Evolutionary conservation across 306 rosid species (phyloP), one percentile per base, ranked within the genome.

Genomic region (Dalbergia cultrata): DNA sequence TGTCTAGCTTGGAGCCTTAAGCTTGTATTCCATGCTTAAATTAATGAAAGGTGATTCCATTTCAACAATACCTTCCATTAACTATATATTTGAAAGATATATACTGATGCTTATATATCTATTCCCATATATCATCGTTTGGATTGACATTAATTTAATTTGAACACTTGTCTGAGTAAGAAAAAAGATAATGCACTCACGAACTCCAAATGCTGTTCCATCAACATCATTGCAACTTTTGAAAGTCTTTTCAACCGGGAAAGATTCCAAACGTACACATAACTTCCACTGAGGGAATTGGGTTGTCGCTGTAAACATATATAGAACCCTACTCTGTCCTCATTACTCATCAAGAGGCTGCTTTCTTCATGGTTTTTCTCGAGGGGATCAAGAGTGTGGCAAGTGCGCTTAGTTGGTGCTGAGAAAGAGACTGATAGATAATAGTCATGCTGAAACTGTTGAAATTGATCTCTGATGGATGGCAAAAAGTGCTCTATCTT

Each of bases 201-300:
- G 16, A 66, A 62, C 39, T 79, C 45, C 16, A 31, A 78, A 74
- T 68, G 74, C 19, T 74, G 63, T 26, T 68, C 16, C 57, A 68
- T 84, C 56, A 74, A 68, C 74, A 84, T 84, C 41, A 84, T 84
- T 74, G 73, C 81, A 68, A 84, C 78, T 84, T 84, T 84, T 74
- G 84, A 84, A 79, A 79, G 78, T 79, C 81, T 39, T 79, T 52
- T 79, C 70, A 67, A 60, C 18, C 39, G 33, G 11, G 21, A 61
- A 59, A 83, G 84, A 78, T 74, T 84, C 82, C 78, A 62, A 79
- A 63, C 60, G 60, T 54, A 54, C 79, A 53, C 53, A 62, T 43
- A 80, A 75, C 50, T 75, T 75, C 81, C 75, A 80, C 79, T 69
- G n/a, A 75, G 76, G 16, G 14, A 80, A 66, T 62, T 61, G 71